phyloP scores from a whole-genome alignment of 176 grass and related monocot species.

The Avena sativa region DNA sequence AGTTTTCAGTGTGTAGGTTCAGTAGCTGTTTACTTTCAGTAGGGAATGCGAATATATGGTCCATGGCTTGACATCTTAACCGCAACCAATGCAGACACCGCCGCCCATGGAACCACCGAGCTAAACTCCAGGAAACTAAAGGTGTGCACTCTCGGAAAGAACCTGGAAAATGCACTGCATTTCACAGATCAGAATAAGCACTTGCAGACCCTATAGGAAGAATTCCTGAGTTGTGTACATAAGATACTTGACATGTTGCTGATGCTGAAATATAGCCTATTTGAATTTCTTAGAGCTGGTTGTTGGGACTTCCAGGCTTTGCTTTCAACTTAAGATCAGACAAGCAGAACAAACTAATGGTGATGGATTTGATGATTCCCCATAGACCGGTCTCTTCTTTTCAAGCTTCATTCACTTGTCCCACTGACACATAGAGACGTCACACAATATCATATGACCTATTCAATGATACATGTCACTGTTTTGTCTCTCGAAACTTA shows the following conservation, averaged over 20 bases:
- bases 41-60: background rate
- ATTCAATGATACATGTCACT: slow-evolving; percentile 11
- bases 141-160: slow-evolving; percentile 34
- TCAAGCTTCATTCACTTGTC: slow-evolving; percentile 40
- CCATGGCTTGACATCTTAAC: slow-evolving; percentile 36
- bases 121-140: slow-evolving; percentile 50
- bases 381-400: slow-evolving; percentile 37
- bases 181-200: too few species aligned
- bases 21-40: slow-evolving; percentile 14
- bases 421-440: slow-evolving; percentile 24
- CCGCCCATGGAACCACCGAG: background rate
- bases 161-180: background rate
- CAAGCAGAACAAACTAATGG: slow-evolving; percentile 61
- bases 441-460: slow-evolving; percentile 24
- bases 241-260: slow-evolving; percentile 23
- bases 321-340: slow-evolving; percentile 65
- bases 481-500: background rate
- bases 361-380: slow-evolving; percentile 46
- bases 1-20: background rate
- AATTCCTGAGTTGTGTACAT: background rate
- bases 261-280: slow-evolving; percentile 30
- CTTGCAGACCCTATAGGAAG: background rate
- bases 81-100: slow-evolving; percentile 24
- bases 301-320: slow-evolving; percentile 48
- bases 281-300: slow-evolving; percentile 37